A percentile compares a stretch with the other conserved stretches of the same genome.
Conservation (phyloP, 1,139 yeast species). For the Wickerhamomyces sp. region DNA sequence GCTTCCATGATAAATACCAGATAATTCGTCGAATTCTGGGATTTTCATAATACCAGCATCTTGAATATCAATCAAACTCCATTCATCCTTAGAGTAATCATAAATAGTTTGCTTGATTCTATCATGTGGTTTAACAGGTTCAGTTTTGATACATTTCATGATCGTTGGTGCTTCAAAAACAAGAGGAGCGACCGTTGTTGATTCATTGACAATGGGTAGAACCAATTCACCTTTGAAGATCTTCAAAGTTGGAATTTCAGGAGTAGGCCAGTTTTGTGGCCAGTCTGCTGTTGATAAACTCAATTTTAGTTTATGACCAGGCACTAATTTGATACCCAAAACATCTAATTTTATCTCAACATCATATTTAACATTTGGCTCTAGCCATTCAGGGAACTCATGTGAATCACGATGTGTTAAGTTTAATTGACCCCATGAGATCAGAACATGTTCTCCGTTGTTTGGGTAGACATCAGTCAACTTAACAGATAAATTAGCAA, state of each 20-base stretch:
- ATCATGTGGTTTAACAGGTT: slow-evolving; percentile 14
- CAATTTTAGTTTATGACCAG: slow-evolving; percentile 33
- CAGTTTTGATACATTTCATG: slow-evolving; percentile 25
- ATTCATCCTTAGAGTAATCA: slow-evolving; percentile 18
- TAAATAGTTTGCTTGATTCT: slow-evolving; percentile 17
- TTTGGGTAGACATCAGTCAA: slow-evolving; percentile 32
- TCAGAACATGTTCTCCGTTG: slow-evolving; percentile 28
- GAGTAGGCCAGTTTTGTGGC: slow-evolving; percentile 41
- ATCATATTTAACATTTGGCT: slow-evolving; percentile 28
- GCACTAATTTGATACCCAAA: slow-evolving; percentile 30
- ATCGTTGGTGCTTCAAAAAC: slow-evolving; percentile 27
- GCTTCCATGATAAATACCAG: slow-evolving; percentile 28
- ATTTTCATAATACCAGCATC: slow-evolving; percentile 21
- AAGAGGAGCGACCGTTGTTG: slow-evolving; percentile 20
- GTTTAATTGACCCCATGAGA: slow-evolving; percentile 42
- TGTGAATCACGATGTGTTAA: slow-evolving; percentile 35
- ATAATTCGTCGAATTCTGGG: slow-evolving; percentile 24
- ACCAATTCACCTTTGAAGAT: slow-evolving; percentile 26
- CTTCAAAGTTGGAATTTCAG: slow-evolving; percentile 32
- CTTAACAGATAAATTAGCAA: slow-evolving; percentile 35
- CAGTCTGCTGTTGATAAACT: slow-evolving; percentile 39
- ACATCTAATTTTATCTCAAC: slow-evolving; percentile 33
- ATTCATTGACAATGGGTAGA: slow-evolving; percentile 25
- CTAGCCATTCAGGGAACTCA: slow-evolving; percentile 33
- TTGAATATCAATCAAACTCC: slow-evolving; percentile 18